Evolutionary conservation across 2,329 filamentous ascomycete species (phyloP), one percentile per base, ranked within the genome.

Genomic region (Microcera coccophila): DNA sequence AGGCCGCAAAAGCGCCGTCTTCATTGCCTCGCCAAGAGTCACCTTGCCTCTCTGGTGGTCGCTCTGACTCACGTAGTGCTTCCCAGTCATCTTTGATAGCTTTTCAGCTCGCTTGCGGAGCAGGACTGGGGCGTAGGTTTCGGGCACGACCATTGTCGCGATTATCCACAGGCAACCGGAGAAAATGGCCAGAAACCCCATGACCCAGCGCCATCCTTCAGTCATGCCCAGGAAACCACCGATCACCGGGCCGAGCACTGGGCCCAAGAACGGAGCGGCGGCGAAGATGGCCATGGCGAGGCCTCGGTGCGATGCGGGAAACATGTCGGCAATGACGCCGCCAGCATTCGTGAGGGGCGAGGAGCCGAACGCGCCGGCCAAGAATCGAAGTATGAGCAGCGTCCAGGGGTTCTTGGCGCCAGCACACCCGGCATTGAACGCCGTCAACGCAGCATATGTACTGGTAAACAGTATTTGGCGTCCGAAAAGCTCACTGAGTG

Each of bases 231-330:
- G 68, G 57, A 82, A 93, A 8, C 86, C 88, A 49, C 88, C 88
- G 8, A 82, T 76, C 9, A 54, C 46, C 12, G 52, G 52, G 9
- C 45, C 45, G 20, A 54, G 35, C 1, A 93, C 72, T 5, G 84
- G 84, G 39, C 83, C 84, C 48, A 85, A 59, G 65, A 90, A 90
- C 0, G 87, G 86, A 2, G 85, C 86, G 1, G 85, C 85, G 15
- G 77, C 82, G 64, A 90, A 91, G 9, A 84, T 82, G 4, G 86
- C 85, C 84, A 91, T 90, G 5, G 87, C 85, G 2, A 90, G 81
- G 52, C 86, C 87, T 32, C 87, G 76, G 63, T 93, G 85, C 60
- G 90, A 85, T 28, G 81, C 85, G 37, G 67, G 78, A 84, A 85
- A 91, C 12, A 90, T 66, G 66, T 93, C 87, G 9, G 86, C 84